Evolutionary conservation across 108 stramenopile species (phyloP).

Genomic region (Nitzschia sp.): DNA sequence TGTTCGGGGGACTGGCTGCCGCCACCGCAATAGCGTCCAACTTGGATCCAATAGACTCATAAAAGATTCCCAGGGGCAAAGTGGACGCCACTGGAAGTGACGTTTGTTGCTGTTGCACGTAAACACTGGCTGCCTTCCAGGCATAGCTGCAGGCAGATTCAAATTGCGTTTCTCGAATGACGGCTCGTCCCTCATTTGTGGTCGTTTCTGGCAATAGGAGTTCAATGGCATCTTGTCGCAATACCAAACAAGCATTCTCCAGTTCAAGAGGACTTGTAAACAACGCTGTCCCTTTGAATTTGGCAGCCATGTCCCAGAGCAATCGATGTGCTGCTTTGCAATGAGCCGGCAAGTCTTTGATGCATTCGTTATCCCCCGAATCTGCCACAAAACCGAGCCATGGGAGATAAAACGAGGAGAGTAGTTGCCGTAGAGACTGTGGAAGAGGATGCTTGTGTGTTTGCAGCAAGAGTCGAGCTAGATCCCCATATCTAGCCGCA

Average conservation of each 20-base stretch:
- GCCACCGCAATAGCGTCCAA: background rate
- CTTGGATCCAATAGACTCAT: conserved; percentile 15
- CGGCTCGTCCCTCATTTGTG: background rate
- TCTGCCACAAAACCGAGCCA: conserved; percentile 10
- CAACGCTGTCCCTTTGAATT: background rate
- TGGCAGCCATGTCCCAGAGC: conserved; percentile 37
- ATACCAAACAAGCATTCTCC: conserved; percentile 18
- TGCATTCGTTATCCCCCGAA: background rate
- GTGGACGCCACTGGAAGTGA: background rate
- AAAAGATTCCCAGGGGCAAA: background rate
- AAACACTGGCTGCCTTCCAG: conserved; percentile 43
- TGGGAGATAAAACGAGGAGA: background rate
- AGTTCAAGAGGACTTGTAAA: background rate
- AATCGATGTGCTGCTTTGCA: conserved; percentile 29
- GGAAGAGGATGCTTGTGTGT: background rate
- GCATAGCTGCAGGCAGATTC: conserved; percentile 36
- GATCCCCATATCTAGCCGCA: background rate
- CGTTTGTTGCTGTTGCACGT: conserved; percentile 6
- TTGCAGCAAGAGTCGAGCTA: background rate
- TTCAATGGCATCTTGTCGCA: conserved; percentile 38
- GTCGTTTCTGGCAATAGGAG: conserved; percentile 18
- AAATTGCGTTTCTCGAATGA: conserved; percentile 10
- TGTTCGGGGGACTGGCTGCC: background rate
- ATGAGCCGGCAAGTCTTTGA: conserved; percentile 29
- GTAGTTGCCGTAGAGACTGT: background rate